These are phyloP conservation scores for Aquilaria agallochum DNA, from an alignment of 441 rosid genomes.

Conservation along the genomic window DNA sequence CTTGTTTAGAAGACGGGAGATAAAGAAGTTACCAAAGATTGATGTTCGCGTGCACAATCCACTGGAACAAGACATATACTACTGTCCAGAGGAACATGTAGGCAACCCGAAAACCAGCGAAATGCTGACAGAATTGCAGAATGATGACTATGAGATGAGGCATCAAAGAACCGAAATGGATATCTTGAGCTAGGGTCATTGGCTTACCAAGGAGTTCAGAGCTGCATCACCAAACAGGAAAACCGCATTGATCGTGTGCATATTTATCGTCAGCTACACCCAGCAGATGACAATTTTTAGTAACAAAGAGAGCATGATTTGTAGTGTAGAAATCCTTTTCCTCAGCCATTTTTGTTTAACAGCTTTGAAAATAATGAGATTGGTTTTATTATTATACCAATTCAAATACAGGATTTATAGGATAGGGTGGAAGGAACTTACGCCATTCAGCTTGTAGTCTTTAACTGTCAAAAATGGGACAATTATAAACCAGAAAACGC, in stretches of 20 bases:
- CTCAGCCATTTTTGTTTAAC: background rate
- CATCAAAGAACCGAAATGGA: background rate
- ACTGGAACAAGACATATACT: constrained; percentile 22
- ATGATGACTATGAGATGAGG: background rate
- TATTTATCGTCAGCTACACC: constrained; percentile 60
- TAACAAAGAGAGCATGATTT: background rate
- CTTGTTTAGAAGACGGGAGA: background rate
- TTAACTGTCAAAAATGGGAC: constrained; percentile 91
- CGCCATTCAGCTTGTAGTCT: constrained; percentile 63
- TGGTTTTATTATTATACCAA: constrained; percentile 1
- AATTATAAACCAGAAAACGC: constrained; percentile 89
- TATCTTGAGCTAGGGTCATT: background rate
- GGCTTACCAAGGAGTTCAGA: constrained; percentile 68
- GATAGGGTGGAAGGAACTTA: constrained; percentile 28
- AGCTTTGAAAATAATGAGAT: background rate
- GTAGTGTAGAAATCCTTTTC: background rate
- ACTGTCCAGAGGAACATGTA: constrained; percentile 31
- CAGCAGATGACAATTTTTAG: constrained; percentile 1
- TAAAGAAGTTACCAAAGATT: constrained; percentile 14
- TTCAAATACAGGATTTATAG: background rate
- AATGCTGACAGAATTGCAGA: constrained; percentile 15
- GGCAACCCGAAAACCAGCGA: constrained; percentile 25
- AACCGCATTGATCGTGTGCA: constrained; percentile 77
- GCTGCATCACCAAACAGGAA: constrained; percentile 75
- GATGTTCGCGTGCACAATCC: constrained; percentile 23